Conservation (phyloP, 169 alveolate species). For the Plasmodium gaboni region DNA sequence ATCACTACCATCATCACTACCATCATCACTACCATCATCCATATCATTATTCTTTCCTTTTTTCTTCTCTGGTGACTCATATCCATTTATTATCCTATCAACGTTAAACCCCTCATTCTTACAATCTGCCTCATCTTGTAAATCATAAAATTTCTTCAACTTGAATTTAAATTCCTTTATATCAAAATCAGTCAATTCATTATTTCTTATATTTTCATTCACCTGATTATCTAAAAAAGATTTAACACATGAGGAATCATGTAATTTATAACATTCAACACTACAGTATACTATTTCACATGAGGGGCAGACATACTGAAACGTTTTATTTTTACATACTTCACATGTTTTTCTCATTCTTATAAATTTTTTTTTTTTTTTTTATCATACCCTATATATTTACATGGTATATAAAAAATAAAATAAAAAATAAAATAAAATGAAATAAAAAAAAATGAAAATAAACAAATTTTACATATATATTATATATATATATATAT, state of each 20-base stretch:
- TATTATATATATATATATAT: too few species aligned
- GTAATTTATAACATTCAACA: conserved; percentile 61
- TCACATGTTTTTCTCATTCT: conserved; percentile 67
- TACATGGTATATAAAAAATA: neutral
- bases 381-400: neutral
- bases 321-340: conserved; percentile 58
- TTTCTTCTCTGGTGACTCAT: neutral
- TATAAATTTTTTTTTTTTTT: neutral
- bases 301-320: conserved; percentile 73
- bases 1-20: neutral
- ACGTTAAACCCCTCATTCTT: neutral
- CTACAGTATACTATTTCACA: conserved; percentile 74
- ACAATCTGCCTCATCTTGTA: neutral
- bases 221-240: conserved; percentile 58
- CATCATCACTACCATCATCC: neutral
- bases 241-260: conserved; percentile 46
- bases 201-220: conserved; percentile 45
- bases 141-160: conserved; percentile 40
- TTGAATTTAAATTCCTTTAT: conserved; percentile 66
- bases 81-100: neutral
- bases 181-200: conserved; percentile 37
- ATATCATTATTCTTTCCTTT: conserved; percentile 6
- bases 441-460: too few species aligned
- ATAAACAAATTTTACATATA: too few species aligned
- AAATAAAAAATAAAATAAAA: too few species aligned